These are phyloP conservation scores for Xylaria sp. DNA, from an alignment of 2,329 filamentous ascomycete genomes.

Conservation along the genomic window DNA sequence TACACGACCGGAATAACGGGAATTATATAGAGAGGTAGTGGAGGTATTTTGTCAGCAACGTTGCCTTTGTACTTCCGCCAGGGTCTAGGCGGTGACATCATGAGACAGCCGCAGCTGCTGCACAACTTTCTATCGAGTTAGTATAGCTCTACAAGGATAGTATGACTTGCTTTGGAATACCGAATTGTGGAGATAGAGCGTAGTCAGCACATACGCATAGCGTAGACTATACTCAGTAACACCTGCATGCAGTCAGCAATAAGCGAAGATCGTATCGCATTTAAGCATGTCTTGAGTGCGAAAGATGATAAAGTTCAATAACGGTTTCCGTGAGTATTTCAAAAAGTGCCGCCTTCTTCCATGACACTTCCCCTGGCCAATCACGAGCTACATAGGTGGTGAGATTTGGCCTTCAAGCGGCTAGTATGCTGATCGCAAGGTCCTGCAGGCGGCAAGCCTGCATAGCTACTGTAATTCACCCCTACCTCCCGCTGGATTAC, in stretches of 20 bases:
- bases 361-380: conserved; percentile 4
- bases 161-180: conserved; percentile 26
- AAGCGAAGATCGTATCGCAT: conserved; percentile 26
- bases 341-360: neutral
- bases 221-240: conserved; percentile 4
- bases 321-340: neutral
- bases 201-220: conserved; percentile 27
- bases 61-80: neutral
- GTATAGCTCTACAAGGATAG: neutral
- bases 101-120: neutral
- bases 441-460: conserved; percentile 17
- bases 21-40: neutral
- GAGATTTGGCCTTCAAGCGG: neutral
- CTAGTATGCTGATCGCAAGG: conserved; percentile 12
- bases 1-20: neutral
- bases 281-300: neutral
- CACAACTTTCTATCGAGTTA: conserved; percentile 11
- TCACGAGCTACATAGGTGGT: conserved; percentile 1
- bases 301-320: conserved; percentile 8
- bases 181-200: conserved; percentile 13
- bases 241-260: conserved; percentile 31
- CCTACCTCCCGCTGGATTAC: conserved; percentile 11
- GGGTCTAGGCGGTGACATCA: conserved; percentile 16
- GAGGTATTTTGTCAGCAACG: neutral
- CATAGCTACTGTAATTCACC: conserved; percentile 17